Percentiles rank a stretch among this genome's conserved stretches.
Conservation (phyloP, 495 filamentous ascomycete species). For the Usnea hakonensis region DNA sequence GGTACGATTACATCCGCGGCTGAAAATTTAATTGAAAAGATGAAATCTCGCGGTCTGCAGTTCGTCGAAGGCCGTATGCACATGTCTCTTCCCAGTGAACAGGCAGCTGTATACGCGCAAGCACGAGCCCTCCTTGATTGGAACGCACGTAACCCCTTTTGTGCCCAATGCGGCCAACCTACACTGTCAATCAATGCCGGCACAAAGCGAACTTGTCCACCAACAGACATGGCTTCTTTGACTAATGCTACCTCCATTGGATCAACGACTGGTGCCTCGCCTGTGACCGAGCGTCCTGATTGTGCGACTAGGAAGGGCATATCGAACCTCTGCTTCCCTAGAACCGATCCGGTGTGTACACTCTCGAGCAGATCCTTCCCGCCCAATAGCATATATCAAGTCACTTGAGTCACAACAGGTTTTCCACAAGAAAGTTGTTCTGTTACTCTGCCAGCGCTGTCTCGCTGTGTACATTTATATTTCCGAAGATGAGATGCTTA, state of each 20-base stretch:
- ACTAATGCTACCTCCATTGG: conserved; percentile 32
- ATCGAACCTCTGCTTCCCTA: conserved; percentile 83
- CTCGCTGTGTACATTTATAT: too few relatives aligned
- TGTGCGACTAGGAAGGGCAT: conserved; percentile 68
- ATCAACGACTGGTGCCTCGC: conserved; percentile 29
- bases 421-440: background rate
- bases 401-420: too few relatives aligned
- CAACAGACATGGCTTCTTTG: conserved; percentile 53
- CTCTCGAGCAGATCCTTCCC: too few relatives aligned
- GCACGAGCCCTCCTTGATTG: conserved; percentile 86
- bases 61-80: conserved; percentile 55
- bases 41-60: conserved; percentile 50
- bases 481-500: background rate
- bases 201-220: conserved; percentile 83
- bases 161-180: conserved; percentile 73
- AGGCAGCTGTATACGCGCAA: conserved; percentile 87
- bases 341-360: conserved; percentile 29
- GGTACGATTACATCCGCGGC: conserved; percentile 45
- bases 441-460: background rate
- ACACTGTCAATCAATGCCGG: conserved; percentile 84
- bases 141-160: conserved; percentile 90
- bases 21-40: conserved; percentile 43
- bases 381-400: background rate
- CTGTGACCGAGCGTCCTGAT: conserved; percentile 46
- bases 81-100: conserved; percentile 42